Evolutionary conservation across 1,284 basidiomycete species (phyloP).

Genomic region (Irpex lacteus): DNA sequence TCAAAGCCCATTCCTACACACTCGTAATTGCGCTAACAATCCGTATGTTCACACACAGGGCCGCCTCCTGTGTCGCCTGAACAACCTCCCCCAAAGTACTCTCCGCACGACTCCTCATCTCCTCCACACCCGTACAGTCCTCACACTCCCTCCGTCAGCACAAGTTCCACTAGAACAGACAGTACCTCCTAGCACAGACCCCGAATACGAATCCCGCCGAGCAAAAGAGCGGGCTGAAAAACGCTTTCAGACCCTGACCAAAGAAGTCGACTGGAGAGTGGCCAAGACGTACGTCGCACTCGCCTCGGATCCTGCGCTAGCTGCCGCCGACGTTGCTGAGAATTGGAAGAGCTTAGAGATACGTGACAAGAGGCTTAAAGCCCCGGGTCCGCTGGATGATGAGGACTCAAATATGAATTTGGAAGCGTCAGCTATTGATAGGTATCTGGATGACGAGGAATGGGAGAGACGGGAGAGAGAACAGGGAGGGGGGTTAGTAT

Average conservation of each 20-base stretch:
- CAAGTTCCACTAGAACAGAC: conserved; percentile 13
- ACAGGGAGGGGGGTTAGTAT: conserved; percentile 14
- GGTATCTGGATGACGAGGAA: conserved; percentile 64
- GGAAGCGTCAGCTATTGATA: conserved; percentile 50
- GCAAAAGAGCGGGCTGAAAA: conserved; percentile 55
- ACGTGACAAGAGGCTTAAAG: conserved; percentile 9
- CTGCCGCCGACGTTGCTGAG: conserved; percentile 37
- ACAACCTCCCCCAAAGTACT: conserved; percentile 62
- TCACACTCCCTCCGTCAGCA: conserved; percentile 48
- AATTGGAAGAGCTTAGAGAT: conserved; percentile 26
- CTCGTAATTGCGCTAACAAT: no score
- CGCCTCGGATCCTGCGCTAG: conserved; percentile 39
- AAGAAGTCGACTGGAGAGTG: conserved; percentile 64
- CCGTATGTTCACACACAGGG: conserved; percentile 36
- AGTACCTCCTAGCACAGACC: conserved; percentile 25
- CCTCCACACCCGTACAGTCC: conserved; percentile 62
- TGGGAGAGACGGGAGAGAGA: conserved; percentile 45
- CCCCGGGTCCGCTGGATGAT: conserved; percentile 3
- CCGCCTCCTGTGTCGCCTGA: conserved; percentile 57
- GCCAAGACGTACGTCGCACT: conserved; percentile 67
- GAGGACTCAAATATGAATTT: conserved; percentile 22
- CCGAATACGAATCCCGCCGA: conserved; percentile 39
- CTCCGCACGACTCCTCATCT: conserved; percentile 70
- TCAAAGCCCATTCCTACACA: conserved; percentile 1
- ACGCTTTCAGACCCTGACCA: conserved; percentile 60